A percentile compares a stretch with the other conserved stretches of the same genome.
phyloP scores from a whole-genome alignment of 352 stramenopile genomes.

The Phytophthora sansomeana region DNA sequence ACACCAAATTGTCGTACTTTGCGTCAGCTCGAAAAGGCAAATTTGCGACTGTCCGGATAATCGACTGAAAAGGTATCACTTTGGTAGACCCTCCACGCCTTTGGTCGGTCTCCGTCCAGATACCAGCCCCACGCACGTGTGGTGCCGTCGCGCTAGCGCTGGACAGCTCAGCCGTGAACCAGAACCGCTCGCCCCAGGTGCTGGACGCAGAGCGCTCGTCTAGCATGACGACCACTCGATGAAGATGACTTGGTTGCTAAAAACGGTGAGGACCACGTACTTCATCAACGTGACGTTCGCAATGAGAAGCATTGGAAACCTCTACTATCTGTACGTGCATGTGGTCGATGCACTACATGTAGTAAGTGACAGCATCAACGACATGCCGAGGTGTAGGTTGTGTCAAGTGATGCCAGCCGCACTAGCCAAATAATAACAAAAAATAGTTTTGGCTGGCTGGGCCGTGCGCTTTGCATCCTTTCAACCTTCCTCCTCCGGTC shows the following conservation, averaged over 20 bases:
- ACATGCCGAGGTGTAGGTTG: too few species aligned
- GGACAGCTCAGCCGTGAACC: background rate
- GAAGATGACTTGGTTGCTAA: background rate
- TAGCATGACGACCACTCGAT: background rate
- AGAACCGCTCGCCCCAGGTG: too few species aligned
- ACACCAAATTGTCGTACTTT: slow-evolving; percentile 2
- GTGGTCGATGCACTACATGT: too few species aligned
- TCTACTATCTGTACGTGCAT: slow-evolving; percentile 6
- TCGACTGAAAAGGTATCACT: background rate
- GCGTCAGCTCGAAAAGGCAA: background rate
- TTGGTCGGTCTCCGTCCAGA: too few species aligned
- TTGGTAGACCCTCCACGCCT: too few species aligned
- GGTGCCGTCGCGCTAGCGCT: too few species aligned
- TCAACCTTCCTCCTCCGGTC: slow-evolving; percentile 10
- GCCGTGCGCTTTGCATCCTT: slow-evolving; percentile 1
- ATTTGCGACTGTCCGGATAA: slow-evolving; percentile 37
- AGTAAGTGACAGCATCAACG: too few species aligned
- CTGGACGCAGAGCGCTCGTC: background rate
- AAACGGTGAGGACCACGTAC: background rate
- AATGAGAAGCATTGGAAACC: background rate
- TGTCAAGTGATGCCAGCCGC: too few species aligned
- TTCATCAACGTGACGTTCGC: slow-evolving; percentile 2
- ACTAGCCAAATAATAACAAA: too few species aligned
- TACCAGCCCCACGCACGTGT: too few species aligned
- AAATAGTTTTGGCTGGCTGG: too few species aligned